Percentiles rank a stretch among this genome's conserved stretches.
These are phyloP conservation scores for Anisogramma anomala DNA, from an alignment of 2,329 filamentous ascomycete genomes.

Conservation along the genomic window DNA sequence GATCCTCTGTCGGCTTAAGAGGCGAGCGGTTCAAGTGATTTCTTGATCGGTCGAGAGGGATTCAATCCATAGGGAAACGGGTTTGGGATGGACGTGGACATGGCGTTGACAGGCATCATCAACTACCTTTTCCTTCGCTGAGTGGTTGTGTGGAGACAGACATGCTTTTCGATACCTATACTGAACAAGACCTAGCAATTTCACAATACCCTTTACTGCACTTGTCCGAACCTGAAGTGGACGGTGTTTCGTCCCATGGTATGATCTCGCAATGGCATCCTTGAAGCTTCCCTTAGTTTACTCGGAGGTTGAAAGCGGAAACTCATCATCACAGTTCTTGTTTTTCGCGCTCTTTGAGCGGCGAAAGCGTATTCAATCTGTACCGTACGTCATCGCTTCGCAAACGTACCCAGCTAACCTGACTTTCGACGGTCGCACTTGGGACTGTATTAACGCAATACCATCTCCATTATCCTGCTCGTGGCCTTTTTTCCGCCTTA, in stretches of 20 bases:
- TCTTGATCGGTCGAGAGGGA: conserved; percentile 1
- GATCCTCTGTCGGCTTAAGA: conserved; percentile 46
- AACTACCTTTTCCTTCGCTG: conserved; percentile 12
- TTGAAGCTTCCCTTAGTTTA: too few relatives aligned
- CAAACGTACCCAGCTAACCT: too few relatives aligned
- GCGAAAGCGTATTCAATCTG: too few relatives aligned
- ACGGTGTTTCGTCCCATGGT: background rate
- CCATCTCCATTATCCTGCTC: too few relatives aligned
- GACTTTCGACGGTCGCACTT: too few relatives aligned
- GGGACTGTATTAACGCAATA: too few relatives aligned
- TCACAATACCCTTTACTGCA: background rate
- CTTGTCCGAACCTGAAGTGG: background rate
- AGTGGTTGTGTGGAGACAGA: conserved; percentile 10
- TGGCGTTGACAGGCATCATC: conserved; percentile 10
- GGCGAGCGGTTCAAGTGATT: conserved; percentile 9
- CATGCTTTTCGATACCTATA: conserved; percentile 15
- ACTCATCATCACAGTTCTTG: too few relatives aligned
- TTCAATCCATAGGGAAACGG: conserved; percentile 5
- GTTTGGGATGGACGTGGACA: conserved; percentile 10
- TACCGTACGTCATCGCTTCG: too few relatives aligned
- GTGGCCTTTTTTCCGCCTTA: too few relatives aligned
- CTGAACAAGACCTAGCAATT: conserved; percentile 11
- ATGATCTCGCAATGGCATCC: too few relatives aligned
- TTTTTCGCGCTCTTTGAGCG: too few relatives aligned
- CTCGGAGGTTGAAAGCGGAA: too few relatives aligned